Percentiles rank a stretch among this genome's conserved stretches.
Conservation (phyloP, 2,329 filamentous ascomycete species). For the Diaporthe aspalathi region DNA sequence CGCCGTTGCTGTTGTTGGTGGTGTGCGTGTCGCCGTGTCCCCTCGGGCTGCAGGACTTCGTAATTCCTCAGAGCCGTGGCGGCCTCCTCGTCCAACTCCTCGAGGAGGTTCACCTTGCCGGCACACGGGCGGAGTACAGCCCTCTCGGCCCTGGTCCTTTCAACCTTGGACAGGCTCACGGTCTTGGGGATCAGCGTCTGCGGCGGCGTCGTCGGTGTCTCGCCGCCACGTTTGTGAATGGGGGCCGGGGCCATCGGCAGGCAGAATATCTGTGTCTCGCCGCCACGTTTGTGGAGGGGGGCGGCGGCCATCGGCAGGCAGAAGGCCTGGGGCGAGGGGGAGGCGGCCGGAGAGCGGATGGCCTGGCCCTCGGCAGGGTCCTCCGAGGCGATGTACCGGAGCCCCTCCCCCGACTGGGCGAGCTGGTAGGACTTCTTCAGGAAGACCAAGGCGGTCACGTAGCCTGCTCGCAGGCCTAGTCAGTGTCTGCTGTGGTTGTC, state of each 20-base stretch:
- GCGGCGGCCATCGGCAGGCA: neutral
- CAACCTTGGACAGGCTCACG: neutral
- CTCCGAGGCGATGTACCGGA: constrained; percentile 11
- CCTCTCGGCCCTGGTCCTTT: neutral
- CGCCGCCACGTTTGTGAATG: neutral
- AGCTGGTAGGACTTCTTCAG: constrained; percentile 45
- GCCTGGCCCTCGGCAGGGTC: neutral
- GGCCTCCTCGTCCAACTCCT: constrained; percentile 1
- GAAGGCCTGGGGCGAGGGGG: neutral
- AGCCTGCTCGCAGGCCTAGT: constrained; percentile 45
- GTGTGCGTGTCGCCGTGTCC: no score
- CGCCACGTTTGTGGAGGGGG: neutral
- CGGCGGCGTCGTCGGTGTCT: neutral
- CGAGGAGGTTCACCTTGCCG: neutral
- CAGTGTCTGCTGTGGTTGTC: neutral
- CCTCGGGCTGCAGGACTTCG: neutral
- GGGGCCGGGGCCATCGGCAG: neutral
- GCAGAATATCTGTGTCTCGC: neutral
- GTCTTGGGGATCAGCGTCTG: neutral
- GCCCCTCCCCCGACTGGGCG: constrained; percentile 9
- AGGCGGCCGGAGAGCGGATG: neutral
- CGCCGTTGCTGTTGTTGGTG: neutral
- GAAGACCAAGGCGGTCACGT: constrained; percentile 57
- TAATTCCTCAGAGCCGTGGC: neutral
- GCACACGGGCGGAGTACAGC: no score